Evolutionary conservation across 768 basidiomycete species (phyloP).

Genomic region (Boletus speciosus): DNA sequence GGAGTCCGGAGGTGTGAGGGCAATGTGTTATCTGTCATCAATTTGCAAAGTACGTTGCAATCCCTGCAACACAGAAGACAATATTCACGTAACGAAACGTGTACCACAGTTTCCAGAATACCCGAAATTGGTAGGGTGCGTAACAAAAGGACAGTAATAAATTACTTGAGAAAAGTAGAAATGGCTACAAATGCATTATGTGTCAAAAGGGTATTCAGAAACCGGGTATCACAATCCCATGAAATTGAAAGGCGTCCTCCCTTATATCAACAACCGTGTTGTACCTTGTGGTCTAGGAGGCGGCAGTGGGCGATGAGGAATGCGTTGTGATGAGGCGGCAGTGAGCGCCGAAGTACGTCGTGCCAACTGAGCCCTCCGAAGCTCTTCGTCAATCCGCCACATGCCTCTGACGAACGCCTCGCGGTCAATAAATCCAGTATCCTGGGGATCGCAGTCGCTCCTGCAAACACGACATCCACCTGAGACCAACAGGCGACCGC

Average conservation of each 20-base stretch:
- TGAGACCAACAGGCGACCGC: background rate
- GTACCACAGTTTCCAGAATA: background rate
- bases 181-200: background rate
- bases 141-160: slow-evolving; percentile 11
- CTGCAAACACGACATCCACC: slow-evolving; percentile 34
- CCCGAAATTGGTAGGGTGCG: background rate
- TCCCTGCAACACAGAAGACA: background rate
- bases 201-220: slow-evolving; percentile 20
- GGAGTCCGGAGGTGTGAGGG: slow-evolving; percentile 40
- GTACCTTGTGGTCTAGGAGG: slow-evolving; percentile 16
- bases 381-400: slow-evolving; percentile 86
- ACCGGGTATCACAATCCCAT: slow-evolving; percentile 10
- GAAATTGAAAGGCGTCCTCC: background rate
- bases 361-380: slow-evolving; percentile 54
- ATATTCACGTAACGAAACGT: background rate
- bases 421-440: slow-evolving; percentile 55
- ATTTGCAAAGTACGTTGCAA: slow-evolving; percentile 4
- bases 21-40: background rate
- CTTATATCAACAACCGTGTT: slow-evolving; percentile 12
- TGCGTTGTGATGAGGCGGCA: slow-evolving; percentile 33
- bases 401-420: slow-evolving; percentile 73
- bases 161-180: slow-evolving; percentile 2
- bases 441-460: slow-evolving; percentile 63
- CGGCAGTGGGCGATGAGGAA: slow-evolving; percentile 30
- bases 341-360: slow-evolving; percentile 31